Conservation (phyloP, 345 rosid genomes). For the rapeseed (Brassica napus) region DNA sequence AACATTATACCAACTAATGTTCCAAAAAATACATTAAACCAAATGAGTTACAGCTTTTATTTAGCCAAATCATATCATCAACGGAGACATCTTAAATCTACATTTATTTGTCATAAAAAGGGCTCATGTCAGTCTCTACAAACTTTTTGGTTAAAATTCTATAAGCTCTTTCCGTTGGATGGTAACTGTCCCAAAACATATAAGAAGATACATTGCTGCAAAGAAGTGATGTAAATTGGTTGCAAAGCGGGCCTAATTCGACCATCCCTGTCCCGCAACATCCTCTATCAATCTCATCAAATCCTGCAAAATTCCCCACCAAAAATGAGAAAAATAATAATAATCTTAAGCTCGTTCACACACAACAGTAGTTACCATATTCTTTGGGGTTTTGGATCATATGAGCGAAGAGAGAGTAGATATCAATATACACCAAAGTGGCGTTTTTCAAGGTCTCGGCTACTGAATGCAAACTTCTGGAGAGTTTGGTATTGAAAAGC, state of each 20-base stretch:
- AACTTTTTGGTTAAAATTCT: constrained; percentile 29
- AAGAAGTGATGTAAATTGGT: constrained; percentile 12
- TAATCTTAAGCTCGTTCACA: neutral
- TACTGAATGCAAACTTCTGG: constrained; percentile 37
- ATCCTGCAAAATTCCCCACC: constrained; percentile 40
- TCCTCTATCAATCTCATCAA: constrained; percentile 51
- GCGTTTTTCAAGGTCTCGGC: constrained; percentile 29
- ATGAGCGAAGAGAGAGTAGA: constrained; percentile 38
- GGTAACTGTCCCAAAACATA: constrained; percentile 73
- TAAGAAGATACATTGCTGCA: constrained; percentile 54
- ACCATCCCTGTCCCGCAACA: constrained; percentile 67
- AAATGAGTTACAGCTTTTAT: neutral
- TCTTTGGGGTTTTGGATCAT: constrained; percentile 50
- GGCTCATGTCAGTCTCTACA: constrained; percentile 30
- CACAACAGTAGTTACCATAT: constrained; percentile 41
- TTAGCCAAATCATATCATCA: constrained; percentile 13
- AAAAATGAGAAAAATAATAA: neutral
- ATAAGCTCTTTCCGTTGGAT: constrained; percentile 60
- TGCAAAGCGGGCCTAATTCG: constrained; percentile 53
- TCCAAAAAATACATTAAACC: neutral
- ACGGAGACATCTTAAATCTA: neutral
- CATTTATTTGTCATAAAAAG: constrained; percentile 30
- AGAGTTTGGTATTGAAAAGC: constrained; percentile 56
- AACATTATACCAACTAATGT: neutral
- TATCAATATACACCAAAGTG: constrained; percentile 47